Evolutionary conservation across 306 rosid species (phyloP).

Genomic region (Cicer bijugum): DNA sequence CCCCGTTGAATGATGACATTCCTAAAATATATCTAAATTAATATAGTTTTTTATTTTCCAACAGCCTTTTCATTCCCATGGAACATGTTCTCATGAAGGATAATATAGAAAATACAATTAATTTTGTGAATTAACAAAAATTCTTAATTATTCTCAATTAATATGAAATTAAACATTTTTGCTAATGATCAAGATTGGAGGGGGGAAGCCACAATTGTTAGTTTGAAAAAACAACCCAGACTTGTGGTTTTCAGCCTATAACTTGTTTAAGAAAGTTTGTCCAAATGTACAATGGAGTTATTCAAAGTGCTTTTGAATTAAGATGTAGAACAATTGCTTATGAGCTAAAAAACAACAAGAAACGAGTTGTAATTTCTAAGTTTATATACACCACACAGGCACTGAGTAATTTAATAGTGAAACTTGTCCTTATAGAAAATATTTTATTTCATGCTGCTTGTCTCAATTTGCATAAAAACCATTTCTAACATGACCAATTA

Average conservation of each 20-base stretch:
- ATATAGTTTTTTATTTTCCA: not conserved
- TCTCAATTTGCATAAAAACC: constrained; percentile 11
- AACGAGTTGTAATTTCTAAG: not conserved
- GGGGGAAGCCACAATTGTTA: not conserved
- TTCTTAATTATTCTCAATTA: not conserved
- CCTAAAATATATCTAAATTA: not conserved
- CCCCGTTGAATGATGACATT: not conserved
- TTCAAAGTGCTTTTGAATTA: constrained; percentile 9
- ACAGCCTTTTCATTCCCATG: not conserved
- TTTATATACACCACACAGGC: not conserved
- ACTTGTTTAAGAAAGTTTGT: constrained; percentile 24
- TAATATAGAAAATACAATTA: too few relatives aligned
- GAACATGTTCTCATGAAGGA: too few relatives aligned
- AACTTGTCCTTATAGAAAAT: constrained; percentile 11
- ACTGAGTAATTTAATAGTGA: not conserved
- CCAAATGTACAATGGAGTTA: constrained; percentile 25
- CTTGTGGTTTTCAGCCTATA: constrained; percentile 14
- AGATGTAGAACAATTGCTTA: constrained; percentile 16
- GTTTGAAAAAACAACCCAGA: not conserved
- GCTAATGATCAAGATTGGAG: not conserved
- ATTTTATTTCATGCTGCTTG: not conserved
- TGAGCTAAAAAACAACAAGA: constrained; percentile 17
- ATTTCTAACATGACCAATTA: constrained; percentile 15
- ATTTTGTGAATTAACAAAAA: not conserved
- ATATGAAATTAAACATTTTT: not conserved